phyloP scores from a whole-genome alignment of 208 protist species.

The Leishmania amazonensis region DNA sequence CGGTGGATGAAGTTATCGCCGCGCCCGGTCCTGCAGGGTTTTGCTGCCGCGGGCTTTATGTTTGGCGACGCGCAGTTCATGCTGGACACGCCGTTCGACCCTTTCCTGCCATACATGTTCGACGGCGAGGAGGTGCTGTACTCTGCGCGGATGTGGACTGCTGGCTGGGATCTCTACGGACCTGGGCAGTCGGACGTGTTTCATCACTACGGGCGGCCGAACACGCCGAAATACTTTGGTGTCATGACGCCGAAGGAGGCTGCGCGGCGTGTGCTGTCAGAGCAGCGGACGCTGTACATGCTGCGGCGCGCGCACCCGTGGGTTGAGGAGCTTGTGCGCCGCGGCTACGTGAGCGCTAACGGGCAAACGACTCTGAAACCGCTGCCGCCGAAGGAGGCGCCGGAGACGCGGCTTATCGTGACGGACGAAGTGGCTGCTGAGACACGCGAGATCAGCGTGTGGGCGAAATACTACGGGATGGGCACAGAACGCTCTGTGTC shows the following conservation, averaged over 20 bases:
- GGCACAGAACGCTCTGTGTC: slow-evolving; percentile 49
- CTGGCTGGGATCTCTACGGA: slow-evolving; percentile 87
- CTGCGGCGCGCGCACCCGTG: slow-evolving; percentile 51
- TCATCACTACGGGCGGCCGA: slow-evolving; percentile 75
- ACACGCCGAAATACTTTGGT: slow-evolving; percentile 54
- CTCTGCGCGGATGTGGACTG: slow-evolving; percentile 85
- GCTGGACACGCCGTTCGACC: slow-evolving; percentile 91
- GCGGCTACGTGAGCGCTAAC: slow-evolving; percentile 13
- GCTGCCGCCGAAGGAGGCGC: slow-evolving; percentile 27
- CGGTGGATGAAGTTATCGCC: slow-evolving; percentile 35
- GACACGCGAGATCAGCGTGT: slow-evolving; percentile 31
- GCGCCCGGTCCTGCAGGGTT: slow-evolving; percentile 54
- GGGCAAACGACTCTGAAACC: slow-evolving; percentile 18
- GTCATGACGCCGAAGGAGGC: slow-evolving; percentile 16
- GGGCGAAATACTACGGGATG: slow-evolving; percentile 58
- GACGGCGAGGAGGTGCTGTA: slow-evolving; percentile 94
- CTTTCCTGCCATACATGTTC: slow-evolving; percentile 92
- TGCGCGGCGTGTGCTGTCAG: slow-evolving; percentile 15
- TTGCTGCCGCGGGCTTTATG: slow-evolving; percentile 76
- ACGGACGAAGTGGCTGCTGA: slow-evolving; percentile 35
- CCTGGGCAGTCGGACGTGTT: slow-evolving; percentile 72
- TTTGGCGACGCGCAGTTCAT: slow-evolving; percentile 78
- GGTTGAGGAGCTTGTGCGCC: slow-evolving; percentile 35
- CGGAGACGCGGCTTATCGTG: slow-evolving; percentile 45
- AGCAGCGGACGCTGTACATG: slow-evolving; percentile 58